phyloP scores from a whole-genome alignment of 2,329 filamentous ascomycete genomes.

The Hortaea werneckii region DNA sequence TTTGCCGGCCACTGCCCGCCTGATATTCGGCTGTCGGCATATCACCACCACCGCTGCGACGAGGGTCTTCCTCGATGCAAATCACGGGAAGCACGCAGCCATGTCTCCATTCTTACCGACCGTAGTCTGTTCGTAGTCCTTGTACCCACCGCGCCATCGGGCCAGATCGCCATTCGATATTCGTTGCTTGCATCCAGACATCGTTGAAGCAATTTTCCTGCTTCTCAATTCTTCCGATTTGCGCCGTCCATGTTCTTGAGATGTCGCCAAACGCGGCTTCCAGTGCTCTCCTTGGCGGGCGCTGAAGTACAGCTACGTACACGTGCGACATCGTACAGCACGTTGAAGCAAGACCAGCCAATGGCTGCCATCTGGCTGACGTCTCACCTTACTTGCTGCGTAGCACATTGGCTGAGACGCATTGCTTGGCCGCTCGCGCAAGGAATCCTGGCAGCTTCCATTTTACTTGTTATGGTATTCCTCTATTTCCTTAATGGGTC shows the following conservation, averaged over 20 bases:
- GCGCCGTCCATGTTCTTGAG: neutral
- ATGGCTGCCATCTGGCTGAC: constrained; percentile 1
- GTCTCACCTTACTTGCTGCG: neutral
- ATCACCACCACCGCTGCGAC: too few relatives aligned
- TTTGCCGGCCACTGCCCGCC: too few relatives aligned
- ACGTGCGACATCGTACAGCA: constrained; percentile 1
- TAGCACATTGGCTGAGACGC: constrained; percentile 1
- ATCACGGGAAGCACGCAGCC: too few relatives aligned
- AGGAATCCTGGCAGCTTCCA: neutral
- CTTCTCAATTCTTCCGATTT: too few relatives aligned
- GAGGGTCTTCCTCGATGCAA: too few relatives aligned
- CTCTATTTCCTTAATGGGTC: neutral
- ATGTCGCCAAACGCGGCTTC: neutral
- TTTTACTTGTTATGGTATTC: neutral
- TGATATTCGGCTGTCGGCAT: too few relatives aligned
- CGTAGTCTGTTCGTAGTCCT: too few relatives aligned
- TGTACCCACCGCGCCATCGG: too few relatives aligned
- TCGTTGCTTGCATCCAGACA: neutral
- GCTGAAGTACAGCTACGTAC: neutral
- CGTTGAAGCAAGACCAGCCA: neutral
- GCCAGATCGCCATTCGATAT: too few relatives aligned
- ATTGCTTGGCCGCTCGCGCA: neutral
- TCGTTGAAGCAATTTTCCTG: neutral
- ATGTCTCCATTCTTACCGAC: too few relatives aligned
- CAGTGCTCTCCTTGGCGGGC: neutral